These are phyloP conservation scores for Penicillium argentinense DNA, from an alignment of 495 filamentous ascomycete species.

Conservation along the genomic window DNA sequence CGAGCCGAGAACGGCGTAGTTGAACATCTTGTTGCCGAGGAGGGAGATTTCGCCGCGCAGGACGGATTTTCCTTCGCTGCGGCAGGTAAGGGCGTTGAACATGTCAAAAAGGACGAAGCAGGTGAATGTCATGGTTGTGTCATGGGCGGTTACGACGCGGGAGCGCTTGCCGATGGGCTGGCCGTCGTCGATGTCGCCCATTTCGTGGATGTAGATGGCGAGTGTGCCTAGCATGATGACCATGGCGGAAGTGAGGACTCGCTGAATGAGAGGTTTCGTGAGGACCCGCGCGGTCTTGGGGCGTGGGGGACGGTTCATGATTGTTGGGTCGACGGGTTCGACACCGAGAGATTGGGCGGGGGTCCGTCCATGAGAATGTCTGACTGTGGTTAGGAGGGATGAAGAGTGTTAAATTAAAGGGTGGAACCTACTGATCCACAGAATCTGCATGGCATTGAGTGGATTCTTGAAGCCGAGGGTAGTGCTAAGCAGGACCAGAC, in stretches of 20 bases:
- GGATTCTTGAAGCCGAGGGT: constrained; percentile 90
- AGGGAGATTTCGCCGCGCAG: constrained; percentile 81
- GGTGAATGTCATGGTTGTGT: constrained; percentile 99
- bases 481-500: constrained; percentile 87
- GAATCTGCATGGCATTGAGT: constrained; percentile 97
- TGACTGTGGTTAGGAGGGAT: constrained; percentile 42
- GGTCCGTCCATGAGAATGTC: constrained; percentile 99
- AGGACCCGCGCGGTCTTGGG: constrained; percentile 81
- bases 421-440: constrained; percentile 89
- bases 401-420: constrained; percentile 5
- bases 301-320: constrained; percentile 90
- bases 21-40: constrained; percentile 89
- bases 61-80: constrained; percentile 86
- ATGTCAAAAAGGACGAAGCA: constrained; percentile 99
- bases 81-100: constrained; percentile 95
- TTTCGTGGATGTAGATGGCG: constrained; percentile 85
- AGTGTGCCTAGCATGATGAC: constrained; percentile 93
- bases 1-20: constrained; percentile 84
- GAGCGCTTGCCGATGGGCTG: constrained; percentile 39
- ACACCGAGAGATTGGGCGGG: constrained; percentile 94
- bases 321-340: constrained; percentile 89
- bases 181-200: constrained; percentile 59
- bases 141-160: constrained; percentile 77
- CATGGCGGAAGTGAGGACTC: constrained; percentile 82
- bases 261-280: constrained; percentile 73